Evolutionary conservation across 148 eudicot genomes (phyloP).

Genomic region (Vaccinium macrocarpon): DNA sequence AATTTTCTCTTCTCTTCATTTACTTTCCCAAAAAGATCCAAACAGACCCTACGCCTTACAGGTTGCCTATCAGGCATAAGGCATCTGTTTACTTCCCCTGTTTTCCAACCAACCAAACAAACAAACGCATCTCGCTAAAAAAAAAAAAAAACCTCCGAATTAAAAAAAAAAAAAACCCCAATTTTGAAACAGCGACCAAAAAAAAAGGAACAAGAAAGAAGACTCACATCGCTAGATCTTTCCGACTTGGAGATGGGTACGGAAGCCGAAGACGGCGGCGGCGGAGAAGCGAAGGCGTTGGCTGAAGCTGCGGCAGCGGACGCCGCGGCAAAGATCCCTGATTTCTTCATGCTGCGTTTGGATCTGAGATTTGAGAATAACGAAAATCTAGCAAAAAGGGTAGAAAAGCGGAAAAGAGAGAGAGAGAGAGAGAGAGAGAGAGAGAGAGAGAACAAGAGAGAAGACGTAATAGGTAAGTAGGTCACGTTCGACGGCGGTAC

Average conservation of each 20-base stretch:
- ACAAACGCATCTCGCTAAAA: neutral
- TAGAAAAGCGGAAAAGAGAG: neutral
- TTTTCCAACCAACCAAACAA: slow-evolving; percentile 4
- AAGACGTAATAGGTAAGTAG: neutral
- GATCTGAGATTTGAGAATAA: neutral
- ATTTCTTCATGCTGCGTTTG: slow-evolving; percentile 1
- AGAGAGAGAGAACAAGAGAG: neutral
- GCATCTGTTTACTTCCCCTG: neutral
- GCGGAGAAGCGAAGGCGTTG: neutral
- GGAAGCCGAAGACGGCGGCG: neutral
- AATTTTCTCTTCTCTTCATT: no score
- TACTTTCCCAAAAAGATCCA: no score
- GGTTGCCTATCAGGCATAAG: neutral
- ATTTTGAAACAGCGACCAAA: neutral
- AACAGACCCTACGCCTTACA: no score
- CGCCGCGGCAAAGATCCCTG: slow-evolving; percentile 13
- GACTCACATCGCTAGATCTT: slow-evolving; percentile 4
- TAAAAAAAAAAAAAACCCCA: neutral
- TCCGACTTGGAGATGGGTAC: neutral
- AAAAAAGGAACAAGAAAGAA: neutral
- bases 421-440: neutral
- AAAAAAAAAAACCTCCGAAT: neutral
- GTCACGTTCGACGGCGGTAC: neutral
- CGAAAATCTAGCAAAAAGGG: neutral
- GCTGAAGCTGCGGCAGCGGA: slow-evolving; percentile 18